Evolutionary conservation across 106 monocot genomes (phyloP).

Genomic region (Amphibolis antarctica): DNA sequence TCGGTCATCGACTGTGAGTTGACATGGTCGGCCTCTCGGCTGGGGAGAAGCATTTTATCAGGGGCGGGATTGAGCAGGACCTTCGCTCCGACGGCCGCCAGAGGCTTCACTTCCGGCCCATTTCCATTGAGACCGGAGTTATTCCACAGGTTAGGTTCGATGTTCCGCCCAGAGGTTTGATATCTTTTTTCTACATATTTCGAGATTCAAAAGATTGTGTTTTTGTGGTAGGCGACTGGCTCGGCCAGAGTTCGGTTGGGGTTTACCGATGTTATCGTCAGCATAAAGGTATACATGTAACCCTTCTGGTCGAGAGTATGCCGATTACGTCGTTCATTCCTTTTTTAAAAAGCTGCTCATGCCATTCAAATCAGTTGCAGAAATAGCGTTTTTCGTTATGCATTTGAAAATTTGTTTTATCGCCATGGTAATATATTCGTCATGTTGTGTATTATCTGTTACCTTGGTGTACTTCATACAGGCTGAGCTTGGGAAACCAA

Average conservation of each 20-base stretch:
- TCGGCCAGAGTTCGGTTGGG: conserved; percentile 75
- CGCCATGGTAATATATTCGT: background rate
- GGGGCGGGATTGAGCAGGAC: conserved; percentile 65
- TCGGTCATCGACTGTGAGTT: background rate
- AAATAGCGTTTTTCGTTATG: background rate
- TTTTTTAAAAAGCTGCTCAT: background rate
- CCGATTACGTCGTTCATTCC: background rate
- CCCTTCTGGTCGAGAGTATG: background rate
- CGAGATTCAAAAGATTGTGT: background rate
- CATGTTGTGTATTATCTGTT: background rate
- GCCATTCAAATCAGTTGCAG: too few species aligned
- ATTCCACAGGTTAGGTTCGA: conserved; percentile 61
- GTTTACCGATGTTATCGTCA: conserved; percentile 79
- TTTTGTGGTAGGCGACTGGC: conserved; percentile 51
- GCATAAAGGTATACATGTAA: conserved; percentile 50
- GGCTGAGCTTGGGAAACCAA: conserved; percentile 90
- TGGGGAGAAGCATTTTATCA: conserved; percentile 70
- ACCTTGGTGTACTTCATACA: conserved; percentile 6
- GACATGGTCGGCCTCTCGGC: conserved; percentile 54
- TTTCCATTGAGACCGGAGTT: conserved; percentile 71
- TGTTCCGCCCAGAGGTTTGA: too few species aligned
- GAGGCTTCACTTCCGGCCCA: conserved; percentile 43
- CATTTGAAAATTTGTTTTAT: background rate
- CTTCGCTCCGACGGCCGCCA: conserved; percentile 60
- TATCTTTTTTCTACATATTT: conserved; percentile 6